Base-by-base conservation (phyloP, 2,329 filamentous ascomycete species). In the Fusarium miscanthi region DNA sequence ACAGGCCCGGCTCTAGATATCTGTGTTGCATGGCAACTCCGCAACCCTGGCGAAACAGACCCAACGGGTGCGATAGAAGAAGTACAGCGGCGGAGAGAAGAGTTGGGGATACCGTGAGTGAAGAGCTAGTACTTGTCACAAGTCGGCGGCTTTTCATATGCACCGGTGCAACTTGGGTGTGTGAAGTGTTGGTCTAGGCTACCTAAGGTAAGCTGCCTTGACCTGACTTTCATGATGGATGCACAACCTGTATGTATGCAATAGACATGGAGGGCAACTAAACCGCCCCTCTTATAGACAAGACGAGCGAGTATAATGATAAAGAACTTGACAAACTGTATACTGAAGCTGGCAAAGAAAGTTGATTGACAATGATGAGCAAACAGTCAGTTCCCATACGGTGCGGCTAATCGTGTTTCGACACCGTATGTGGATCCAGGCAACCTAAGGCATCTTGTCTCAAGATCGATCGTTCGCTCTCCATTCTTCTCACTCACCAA, bases 1-100 rank as follows among this genome's bases (percentile, higher is more conserved):
- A 92, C 97, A 87, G 90, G 90, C 59, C 86, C 87, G 49, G 94
- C 94, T 7, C 83, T 97, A 51, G 92, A 97, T 37, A 85, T 94
- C 8, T 93, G 94, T 68, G 89, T 97, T 81, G 90, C 91, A 68
- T 98, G 95, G 94, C 96, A 98, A 81, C 87, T 98, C 58, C 88
- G 93, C 41, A 90, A 98, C 78, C 94, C 94, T 0, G 86, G 86
- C 8, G 85, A 84, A 63, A 88, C 86, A 7, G 91, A 95, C 69
- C 81, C 85, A 11, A 76, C 83, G 11, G 87, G 84, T 6, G 91
- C 87, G 3, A 82, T 94, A 59, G 86, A 90, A 51, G 89, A 91
- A 76, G 86, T 94, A 30, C 80, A 82, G 51, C 80, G 77, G 59
- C 85, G 82, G 69, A 85, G 82, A 66, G 80, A 83, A 30, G 89